These are phyloP conservation scores for Forsythia suspensa DNA, from an alignment of 257 asterid genomes.

Conservation along the genomic window DNA sequence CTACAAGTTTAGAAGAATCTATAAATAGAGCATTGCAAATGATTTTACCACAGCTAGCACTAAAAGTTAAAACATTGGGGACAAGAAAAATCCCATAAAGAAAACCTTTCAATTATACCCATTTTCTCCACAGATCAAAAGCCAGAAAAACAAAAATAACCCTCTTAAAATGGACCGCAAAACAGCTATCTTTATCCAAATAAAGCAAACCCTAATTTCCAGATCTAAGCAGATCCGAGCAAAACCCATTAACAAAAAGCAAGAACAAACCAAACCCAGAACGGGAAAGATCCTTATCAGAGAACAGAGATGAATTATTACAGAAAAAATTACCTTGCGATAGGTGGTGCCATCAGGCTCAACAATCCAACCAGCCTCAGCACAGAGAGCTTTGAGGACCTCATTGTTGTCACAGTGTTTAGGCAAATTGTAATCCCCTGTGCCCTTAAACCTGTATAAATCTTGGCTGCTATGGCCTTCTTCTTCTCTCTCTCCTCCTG, in stretches of 20 bases:
- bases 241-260: not conserved
- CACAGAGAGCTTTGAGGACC: constrained; percentile 52
- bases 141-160: not conserved
- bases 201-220: not conserved
- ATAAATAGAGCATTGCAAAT: not conserved
- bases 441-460: constrained; percentile 44
- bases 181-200: constrained; percentile 16
- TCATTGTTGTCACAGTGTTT: constrained; percentile 55
- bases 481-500: constrained; percentile 47
- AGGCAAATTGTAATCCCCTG: constrained; percentile 52
- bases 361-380: constrained; percentile 57
- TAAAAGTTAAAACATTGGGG: not conserved
- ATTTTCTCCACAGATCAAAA: not conserved
- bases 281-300: not conserved
- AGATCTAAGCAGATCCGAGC: constrained; percentile 17
- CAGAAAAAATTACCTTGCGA: constrained; percentile 37
- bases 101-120: not conserved
- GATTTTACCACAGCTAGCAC: not conserved
- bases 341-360: constrained; percentile 56
- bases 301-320: not conserved
- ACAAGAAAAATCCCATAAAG: not conserved
- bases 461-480: constrained; percentile 54
- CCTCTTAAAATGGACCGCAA: not conserved
- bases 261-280: not conserved
- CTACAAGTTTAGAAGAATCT: not conserved